These are phyloP conservation scores for Termitomyces bulborhizus DNA, from an alignment of 768 basidiomycete species.

Conservation along the genomic window DNA sequence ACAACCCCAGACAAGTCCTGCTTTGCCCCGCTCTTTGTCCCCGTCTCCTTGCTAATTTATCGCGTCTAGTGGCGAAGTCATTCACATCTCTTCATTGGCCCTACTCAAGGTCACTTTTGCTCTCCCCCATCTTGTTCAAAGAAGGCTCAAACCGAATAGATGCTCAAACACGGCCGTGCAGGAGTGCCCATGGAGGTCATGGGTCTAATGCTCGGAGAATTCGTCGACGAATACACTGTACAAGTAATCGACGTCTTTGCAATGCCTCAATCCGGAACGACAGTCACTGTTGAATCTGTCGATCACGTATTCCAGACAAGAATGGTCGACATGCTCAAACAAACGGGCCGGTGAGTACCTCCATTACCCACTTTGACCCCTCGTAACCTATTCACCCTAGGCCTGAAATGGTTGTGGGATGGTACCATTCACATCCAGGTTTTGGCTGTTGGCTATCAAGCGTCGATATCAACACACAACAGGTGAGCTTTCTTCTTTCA, in stretches of 20 bases:
- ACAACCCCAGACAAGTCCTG: constrained; percentile 73
- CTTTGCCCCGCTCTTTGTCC: neutral
- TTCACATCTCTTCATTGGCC: constrained; percentile 97
- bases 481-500: constrained; percentile 41
- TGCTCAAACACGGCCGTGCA: constrained; percentile 98
- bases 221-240: constrained; percentile 95
- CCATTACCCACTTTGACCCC: neutral
- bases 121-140: neutral
- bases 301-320: constrained; percentile 98
- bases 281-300: constrained; percentile 95
- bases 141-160: constrained; percentile 43
- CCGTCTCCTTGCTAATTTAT: neutral
- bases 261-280: constrained; percentile 98
- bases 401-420: constrained; percentile 97
- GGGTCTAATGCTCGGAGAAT: constrained; percentile 97
- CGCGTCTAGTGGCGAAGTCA: constrained; percentile 72
- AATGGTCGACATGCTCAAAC: constrained; percentile 99
- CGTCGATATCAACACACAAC: constrained; percentile 98
- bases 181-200: constrained; percentile 99
- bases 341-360: constrained; percentile 81
- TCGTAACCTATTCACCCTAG: constrained; percentile 26
- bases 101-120: constrained; percentile 71
- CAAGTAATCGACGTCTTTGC: constrained; percentile 97
- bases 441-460: constrained; percentile 99
- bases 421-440: constrained; percentile 99